These are phyloP conservation scores for Neostapfia colusana DNA, from an alignment of 176 grass and related monocot species.

Conservation along the genomic window DNA sequence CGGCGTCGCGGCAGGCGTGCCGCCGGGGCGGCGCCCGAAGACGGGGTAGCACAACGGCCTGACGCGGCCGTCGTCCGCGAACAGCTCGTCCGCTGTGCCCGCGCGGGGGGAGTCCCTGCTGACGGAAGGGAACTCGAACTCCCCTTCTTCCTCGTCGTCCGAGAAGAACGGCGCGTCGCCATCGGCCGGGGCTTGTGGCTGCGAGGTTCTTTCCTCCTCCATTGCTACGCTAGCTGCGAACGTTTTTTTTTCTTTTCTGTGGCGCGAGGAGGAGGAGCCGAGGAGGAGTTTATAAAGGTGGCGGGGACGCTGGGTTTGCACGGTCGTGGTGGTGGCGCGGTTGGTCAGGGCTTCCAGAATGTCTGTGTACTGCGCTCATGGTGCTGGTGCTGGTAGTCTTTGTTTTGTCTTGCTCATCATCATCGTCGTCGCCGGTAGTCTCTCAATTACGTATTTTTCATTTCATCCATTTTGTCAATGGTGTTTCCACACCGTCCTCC, in stretches of 20 bases:
- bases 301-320: too few relatives aligned
- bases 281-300: constrained; percentile 47
- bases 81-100: constrained; percentile 55
- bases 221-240: constrained; percentile 6
- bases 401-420: too few relatives aligned
- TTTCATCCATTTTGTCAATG: too few relatives aligned
- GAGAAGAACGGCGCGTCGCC: neutral
- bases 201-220: constrained; percentile 27
- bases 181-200: neutral
- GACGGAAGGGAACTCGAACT: constrained; percentile 76
- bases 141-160: constrained; percentile 34
- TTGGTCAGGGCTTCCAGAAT: constrained; percentile 26
- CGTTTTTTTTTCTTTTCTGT: neutral
- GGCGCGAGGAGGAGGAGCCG: neutral
- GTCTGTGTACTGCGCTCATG: neutral
- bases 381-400: neutral
- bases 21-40: constrained; percentile 38
- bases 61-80: constrained; percentile 62
- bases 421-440: neutral
- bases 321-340: neutral
- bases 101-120: constrained; percentile 43
- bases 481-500: too few relatives aligned
- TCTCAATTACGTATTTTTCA: too few relatives aligned
- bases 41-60: constrained; percentile 80
- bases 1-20: neutral